Percentiles rank a stretch among this genome's conserved stretches.
phyloP scores from a whole-genome alignment of 2,329 filamentous ascomycete species.

The Trichoderma citrinoviride region DNA sequence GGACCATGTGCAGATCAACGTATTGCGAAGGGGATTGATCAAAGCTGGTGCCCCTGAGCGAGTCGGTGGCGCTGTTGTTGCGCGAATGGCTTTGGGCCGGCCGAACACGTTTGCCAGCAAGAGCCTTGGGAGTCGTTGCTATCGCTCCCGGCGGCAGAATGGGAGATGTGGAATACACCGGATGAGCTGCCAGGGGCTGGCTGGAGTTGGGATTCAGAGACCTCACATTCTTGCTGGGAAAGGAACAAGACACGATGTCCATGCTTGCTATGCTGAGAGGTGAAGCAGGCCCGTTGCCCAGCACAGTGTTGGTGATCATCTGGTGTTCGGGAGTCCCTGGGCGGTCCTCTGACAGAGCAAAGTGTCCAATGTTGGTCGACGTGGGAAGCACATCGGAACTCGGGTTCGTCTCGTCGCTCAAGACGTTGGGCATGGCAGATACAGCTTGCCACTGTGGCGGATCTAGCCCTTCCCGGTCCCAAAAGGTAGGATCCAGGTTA shows the following conservation, averaged over 20 bases:
- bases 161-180: constrained; percentile 51
- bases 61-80: constrained; percentile 85
- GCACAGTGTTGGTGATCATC: constrained; percentile 26
- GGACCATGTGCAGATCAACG: constrained; percentile 57
- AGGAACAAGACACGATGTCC: constrained; percentile 62
- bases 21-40: constrained; percentile 53
- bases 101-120: constrained; percentile 58
- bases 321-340: constrained; percentile 48
- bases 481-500: constrained; percentile 53
- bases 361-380: constrained; percentile 47
- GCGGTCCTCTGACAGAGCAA: constrained; percentile 44
- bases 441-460: constrained; percentile 44
- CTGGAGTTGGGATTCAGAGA: constrained; percentile 40
- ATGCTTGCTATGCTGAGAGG: constrained; percentile 58
- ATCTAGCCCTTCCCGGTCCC: constrained; percentile 46
- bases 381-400: constrained; percentile 47
- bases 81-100: constrained; percentile 68
- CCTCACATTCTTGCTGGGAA: constrained; percentile 53
- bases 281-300: constrained; percentile 37
- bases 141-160: constrained; percentile 49
- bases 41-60: constrained; percentile 65
- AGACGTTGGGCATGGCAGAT: constrained; percentile 23
- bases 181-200: constrained; percentile 53
- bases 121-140: constrained; percentile 56
- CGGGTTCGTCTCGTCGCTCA: constrained; percentile 39